Evolutionary conservation across 2,329 filamentous ascomycete species (phyloP).

Genomic region (Penicillium griseofulvum): DNA sequence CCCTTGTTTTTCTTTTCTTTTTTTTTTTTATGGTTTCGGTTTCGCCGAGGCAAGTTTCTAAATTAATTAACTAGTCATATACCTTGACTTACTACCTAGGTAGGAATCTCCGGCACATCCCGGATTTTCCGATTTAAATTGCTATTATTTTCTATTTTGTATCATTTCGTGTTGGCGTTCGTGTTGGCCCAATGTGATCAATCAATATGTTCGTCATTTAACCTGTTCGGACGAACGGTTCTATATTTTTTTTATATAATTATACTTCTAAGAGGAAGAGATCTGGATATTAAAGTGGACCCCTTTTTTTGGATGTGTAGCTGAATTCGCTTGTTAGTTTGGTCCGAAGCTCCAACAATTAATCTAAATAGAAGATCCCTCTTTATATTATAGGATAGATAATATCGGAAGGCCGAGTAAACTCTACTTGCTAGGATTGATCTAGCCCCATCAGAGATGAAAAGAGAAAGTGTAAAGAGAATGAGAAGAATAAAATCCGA

Average conservation of each 20-base stretch:
- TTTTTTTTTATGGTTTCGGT: background rate
- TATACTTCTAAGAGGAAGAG: background rate
- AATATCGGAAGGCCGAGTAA: background rate
- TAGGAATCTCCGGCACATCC: no score
- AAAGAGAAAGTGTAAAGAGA: background rate
- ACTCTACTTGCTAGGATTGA: background rate
- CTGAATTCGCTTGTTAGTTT: background rate
- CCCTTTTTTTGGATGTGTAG: background rate
- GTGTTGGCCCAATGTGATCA: slow-evolving; percentile 15
- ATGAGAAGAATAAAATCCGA: background rate
- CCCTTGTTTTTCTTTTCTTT: background rate
- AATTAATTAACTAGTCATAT: background rate
- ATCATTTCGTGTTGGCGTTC: background rate
- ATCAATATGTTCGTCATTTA: slow-evolving; percentile 8
- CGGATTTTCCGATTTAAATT: background rate
- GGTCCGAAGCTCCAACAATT: background rate
- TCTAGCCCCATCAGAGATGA: background rate
- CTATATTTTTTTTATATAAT: background rate
- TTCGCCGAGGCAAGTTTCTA: background rate
- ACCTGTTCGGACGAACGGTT: slow-evolving; percentile 11
- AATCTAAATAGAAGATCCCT: background rate
- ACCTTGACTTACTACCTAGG: no score
- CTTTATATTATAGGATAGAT: background rate
- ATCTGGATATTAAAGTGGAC: background rate
- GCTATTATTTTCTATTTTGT: background rate